Evolutionary conservation across 352 stramenopile genomes (phyloP), one percentile per base, ranked within the genome.

Genomic region (Globisporangium takayamanum): DNA sequence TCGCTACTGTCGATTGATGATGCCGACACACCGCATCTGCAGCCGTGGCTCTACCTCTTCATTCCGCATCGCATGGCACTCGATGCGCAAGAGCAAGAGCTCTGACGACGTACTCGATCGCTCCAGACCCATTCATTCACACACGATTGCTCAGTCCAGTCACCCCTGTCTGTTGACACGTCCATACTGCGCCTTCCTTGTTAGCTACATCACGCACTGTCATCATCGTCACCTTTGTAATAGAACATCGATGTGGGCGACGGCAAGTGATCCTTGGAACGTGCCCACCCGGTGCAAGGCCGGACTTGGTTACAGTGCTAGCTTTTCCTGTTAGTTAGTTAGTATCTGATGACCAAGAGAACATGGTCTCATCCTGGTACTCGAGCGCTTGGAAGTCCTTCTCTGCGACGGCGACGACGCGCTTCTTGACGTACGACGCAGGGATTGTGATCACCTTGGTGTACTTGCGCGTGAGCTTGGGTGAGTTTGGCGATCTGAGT

Each of bases 31-130:
- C 41, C 15, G 15, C 41, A 46, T 20, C 1, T 64, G n/a, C 22
- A 89, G 70, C 75, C 82, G 57, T 93, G 83, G 83, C 73, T 91
- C 50, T 76, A 91, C 45, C 48, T 93, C 46, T 93, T 93, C 54
- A 78, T 93, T 49, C 77, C 78, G 15, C 76, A 84, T 10, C 69
- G 83, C 26, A 78, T 93, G 63, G 53, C 72, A 1, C 58, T 89
- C 37, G 67, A 89, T 39, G 77, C 86, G 30, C 50, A 52, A 16
- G 42, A 52, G 61, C 36, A 57, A 22, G 8, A 53, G 12, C 25
- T 49, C n/a, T 16, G 39, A 22, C 16, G 16, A 49, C 44, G 20
- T n/a, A 53, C 14, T 22, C 25, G 5, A 33, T 33, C 28, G 5
- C 28, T 3, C 28, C 2, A 3, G 28, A 39, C 33, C 6, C 33